A percentile compares a stretch with the other conserved stretches of the same genome.
phyloP scores from a whole-genome alignment of 768 basidiomycete genomes.

The Cystofilobasidium ferigula region DNA sequence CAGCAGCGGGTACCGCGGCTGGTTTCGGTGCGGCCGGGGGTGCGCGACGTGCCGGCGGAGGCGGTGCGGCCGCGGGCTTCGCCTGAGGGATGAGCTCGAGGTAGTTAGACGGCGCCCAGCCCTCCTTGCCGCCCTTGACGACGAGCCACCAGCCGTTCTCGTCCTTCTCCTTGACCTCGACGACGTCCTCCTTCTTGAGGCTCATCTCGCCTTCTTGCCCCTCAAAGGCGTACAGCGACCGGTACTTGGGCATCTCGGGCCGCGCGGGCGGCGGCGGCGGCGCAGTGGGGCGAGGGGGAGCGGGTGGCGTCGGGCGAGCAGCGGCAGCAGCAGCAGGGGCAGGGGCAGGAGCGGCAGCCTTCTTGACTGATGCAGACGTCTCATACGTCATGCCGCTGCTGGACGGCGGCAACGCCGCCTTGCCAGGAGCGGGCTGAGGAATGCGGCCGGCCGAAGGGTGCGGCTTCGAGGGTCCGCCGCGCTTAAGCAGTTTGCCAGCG shows the following conservation, averaged over 20 bases:
- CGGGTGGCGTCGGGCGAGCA: slow-evolving; percentile 38
- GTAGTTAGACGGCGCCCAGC: slow-evolving; percentile 92
- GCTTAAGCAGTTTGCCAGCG: slow-evolving; percentile 64
- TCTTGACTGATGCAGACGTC: slow-evolving; percentile 27
- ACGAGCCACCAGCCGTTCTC: slow-evolving; percentile 98
- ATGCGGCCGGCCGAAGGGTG: slow-evolving; percentile 7
- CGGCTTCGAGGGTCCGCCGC: slow-evolving; percentile 57
- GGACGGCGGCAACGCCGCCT: not conserved
- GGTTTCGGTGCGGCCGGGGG: slow-evolving; percentile 37
- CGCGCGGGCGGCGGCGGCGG: slow-evolving; percentile 48
- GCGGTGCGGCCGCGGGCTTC: slow-evolving; percentile 52
- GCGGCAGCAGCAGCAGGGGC: slow-evolving; percentile 40
- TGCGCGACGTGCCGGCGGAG: slow-evolving; percentile 50
- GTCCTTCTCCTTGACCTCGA: slow-evolving; percentile 83
- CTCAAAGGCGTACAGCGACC: slow-evolving; percentile 76
- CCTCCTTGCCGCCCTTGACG: slow-evolving; percentile 67
- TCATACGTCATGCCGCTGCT: slow-evolving; percentile 13
- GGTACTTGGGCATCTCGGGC: slow-evolving; percentile 64
- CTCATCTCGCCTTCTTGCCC: slow-evolving; percentile 88
- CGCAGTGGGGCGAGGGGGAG: slow-evolving; percentile 45
- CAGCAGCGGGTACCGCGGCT: slow-evolving; percentile 18
- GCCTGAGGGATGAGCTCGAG: slow-evolving; percentile 64
- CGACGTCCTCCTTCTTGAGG: slow-evolving; percentile 76
- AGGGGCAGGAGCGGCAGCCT: slow-evolving; percentile 42
- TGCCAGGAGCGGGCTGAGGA: slow-evolving; percentile 19